Conservation (phyloP, 768 basidiomycete genomes). For the Amanita rimosa region DNA sequence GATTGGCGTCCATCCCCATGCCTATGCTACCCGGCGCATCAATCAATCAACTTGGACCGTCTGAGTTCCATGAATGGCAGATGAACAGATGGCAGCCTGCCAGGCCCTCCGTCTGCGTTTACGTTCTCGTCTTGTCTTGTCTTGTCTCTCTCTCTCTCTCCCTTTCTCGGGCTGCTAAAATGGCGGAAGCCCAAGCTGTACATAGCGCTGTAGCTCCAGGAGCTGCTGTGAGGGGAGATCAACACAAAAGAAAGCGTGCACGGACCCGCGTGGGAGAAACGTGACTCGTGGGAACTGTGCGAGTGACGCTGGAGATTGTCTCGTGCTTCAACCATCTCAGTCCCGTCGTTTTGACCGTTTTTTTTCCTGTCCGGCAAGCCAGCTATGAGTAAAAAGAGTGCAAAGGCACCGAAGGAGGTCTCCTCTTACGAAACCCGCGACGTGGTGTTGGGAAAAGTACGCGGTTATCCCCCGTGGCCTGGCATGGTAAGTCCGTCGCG, state of each 20-base stretch:
- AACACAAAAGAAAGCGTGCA: slow-evolving; percentile 6
- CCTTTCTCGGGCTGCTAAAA: no score
- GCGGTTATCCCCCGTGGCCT: slow-evolving; percentile 94
- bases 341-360: slow-evolving; percentile 5
- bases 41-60: no score
- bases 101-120: no score
- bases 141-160: no score
- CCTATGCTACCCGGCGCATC: no score
- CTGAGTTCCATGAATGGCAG: no score
- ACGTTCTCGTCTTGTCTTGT: no score
- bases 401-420: slow-evolving; percentile 29
- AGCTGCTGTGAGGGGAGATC: not conserved
- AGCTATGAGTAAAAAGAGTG: slow-evolving; percentile 42
- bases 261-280: slow-evolving; percentile 9
- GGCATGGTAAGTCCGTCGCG: slow-evolving; percentile 60
- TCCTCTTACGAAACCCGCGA: slow-evolving; percentile 63
- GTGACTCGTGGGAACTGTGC: slow-evolving; percentile 1
- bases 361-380: not conserved
- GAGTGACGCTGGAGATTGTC: slow-evolving; percentile 8
- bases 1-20: no score
- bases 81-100: no score
- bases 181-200: no score
- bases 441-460: slow-evolving; percentile 85
- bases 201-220: no score
- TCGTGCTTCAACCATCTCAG: slow-evolving; percentile 14